Conservation (phyloP, 1,284 basidiomycete species). For the Cutaneotrichosporon arboriforme region DNA sequence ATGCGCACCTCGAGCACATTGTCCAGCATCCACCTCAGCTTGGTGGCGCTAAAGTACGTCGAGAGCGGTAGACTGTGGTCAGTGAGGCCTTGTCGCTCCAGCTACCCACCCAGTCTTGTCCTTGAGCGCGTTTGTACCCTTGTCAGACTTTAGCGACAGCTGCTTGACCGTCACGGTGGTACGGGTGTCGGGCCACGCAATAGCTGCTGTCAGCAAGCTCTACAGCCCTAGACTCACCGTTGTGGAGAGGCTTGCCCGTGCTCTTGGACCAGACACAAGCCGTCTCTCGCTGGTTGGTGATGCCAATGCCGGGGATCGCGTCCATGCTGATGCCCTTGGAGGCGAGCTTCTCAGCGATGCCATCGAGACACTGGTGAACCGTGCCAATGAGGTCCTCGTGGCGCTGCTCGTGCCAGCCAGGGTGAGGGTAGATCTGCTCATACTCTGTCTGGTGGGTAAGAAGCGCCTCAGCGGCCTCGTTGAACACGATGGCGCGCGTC, state of each 20-base stretch:
- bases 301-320: conserved; percentile 78
- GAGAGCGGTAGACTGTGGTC: conserved; percentile 64
- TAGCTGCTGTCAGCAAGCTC: conserved; percentile 53
- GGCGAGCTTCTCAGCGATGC: conserved; percentile 67
- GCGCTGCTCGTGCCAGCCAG: conserved; percentile 96
- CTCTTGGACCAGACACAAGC: conserved; percentile 86
- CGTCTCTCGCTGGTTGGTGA: conserved; percentile 97
- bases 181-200: conserved; percentile 94
- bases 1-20: conserved; percentile 68
- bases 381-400: conserved; percentile 73
- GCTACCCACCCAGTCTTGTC: conserved; percentile 12
- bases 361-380: conserved; percentile 70
- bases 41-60: conserved; percentile 94
- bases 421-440: conserved; percentile 81
- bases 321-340: conserved; percentile 62
- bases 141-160: conserved; percentile 8
- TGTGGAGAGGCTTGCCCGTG: conserved; percentile 81
- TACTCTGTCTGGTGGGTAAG: conserved; percentile 84
- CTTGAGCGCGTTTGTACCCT: conserved; percentile 13
- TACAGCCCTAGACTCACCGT: conserved; percentile 21
- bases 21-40: conserved; percentile 94
- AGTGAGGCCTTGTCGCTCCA: background rate
- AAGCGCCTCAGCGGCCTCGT: conserved; percentile 79
- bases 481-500: conserved; percentile 88
- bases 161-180: conserved; percentile 42